Evolutionary conservation across 305 asterid species (phyloP), one percentile per base, ranked within the genome.

Genomic region (Solanum hybrid): DNA sequence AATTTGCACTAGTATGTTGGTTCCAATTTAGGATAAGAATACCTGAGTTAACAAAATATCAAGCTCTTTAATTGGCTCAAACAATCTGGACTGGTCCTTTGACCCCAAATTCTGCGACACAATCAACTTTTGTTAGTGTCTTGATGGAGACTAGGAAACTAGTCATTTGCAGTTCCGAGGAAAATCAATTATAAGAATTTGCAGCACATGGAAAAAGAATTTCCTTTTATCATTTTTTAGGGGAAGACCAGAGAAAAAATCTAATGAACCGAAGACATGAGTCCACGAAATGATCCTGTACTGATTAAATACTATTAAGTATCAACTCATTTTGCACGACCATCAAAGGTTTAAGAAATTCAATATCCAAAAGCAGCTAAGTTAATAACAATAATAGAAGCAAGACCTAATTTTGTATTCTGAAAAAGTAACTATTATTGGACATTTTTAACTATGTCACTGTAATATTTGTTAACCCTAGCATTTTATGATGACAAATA

Each of bases 31-130:
- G 57, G 83, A 83, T 86, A 87, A 89, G 40, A 78, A 88, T 61
- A 96, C 99, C 99, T 97, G 99, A 91, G 94, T 97, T 89, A 97
- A 92, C 92, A 95, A 92, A 91, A 97, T 97, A 95, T 97, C 99
- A 61, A 97, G 97, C 94, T 96, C 99, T 94, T 94, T 95, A 88
- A 94, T 94, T 88, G 98, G 98, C 93, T 97, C 97, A 26, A 96
- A 95, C 90, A 97, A 93, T 91, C 91, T 94, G 64, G 95, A 93
- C 92, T 94, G 98, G 84, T 97, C 99, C 93, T 93, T 97, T 64
- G 96, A 92, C 91, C 95, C 93, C 91, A 95, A 91, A 92, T 92
- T 97, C 99, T 97, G 95, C 92, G 91, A 93, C 33, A 90, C 37
- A 88, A 76, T 84, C 75, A 84, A 46, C 40, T 29, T 51, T 29